phyloP scores from a whole-genome alignment of 208 protist species.

The Leishmania tropica region DNA sequence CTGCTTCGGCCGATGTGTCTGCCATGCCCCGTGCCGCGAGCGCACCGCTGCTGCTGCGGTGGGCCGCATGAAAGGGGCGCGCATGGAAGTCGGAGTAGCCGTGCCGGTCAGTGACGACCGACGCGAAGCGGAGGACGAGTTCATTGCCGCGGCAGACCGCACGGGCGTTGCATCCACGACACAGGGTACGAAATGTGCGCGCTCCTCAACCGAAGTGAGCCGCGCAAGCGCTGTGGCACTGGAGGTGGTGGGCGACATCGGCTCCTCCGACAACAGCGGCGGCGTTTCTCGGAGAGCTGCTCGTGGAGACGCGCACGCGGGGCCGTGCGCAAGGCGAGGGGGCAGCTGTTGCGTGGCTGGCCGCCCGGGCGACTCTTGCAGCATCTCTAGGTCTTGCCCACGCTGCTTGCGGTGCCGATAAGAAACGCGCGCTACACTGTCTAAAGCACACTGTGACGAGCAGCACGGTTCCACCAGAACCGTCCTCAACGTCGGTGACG shows the following conservation, averaged over 20 bases:
- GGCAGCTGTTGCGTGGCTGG: neutral
- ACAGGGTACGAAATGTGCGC: no score
- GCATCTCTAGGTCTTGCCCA: neutral
- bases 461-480: neutral
- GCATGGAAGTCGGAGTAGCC: neutral
- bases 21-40: neutral
- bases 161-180: neutral
- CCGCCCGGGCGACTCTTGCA: neutral
- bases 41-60: neutral
- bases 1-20: neutral
- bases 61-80: conserved; percentile 3
- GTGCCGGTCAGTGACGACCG: neutral
- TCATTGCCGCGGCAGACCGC: neutral
- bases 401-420: neutral
- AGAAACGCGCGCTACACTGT: neutral
- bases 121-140: neutral
- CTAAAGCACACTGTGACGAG: neutral
- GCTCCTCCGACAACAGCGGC: neutral
- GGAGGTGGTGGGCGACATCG: neutral
- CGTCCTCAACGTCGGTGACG: neutral
- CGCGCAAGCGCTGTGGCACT: neutral
- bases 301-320: neutral
- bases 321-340: neutral
- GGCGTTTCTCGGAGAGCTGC: neutral
- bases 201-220: neutral